Evolutionary conservation across 768 basidiomycete genomes (phyloP).

Genomic region (Calocybe indica): DNA sequence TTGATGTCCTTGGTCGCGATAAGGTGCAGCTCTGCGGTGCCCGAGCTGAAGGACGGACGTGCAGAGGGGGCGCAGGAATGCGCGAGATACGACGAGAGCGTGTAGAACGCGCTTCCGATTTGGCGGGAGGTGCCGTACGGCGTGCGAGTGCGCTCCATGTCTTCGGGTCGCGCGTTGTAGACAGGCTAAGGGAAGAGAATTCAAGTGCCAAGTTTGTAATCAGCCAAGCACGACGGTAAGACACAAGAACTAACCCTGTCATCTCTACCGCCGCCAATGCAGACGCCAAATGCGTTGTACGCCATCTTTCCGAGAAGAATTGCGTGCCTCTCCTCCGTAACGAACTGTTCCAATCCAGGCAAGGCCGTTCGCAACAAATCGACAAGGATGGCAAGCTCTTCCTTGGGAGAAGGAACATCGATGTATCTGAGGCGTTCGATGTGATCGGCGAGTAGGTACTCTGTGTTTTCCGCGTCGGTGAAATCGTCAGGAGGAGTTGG

Average conservation of each 20-base stretch:
- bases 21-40: conserved; percentile 66
- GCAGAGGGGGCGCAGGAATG: conserved; percentile 75
- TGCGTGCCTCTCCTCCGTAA: conserved; percentile 58
- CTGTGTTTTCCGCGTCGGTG: conserved; percentile 39
- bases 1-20: conserved; percentile 62
- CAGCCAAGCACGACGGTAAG: not conserved
- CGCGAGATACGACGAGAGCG: conserved; percentile 68
- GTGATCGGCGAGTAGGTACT: conserved; percentile 70
- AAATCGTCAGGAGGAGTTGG: conserved; percentile 30
- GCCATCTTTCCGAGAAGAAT: conserved; percentile 62
- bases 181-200: conserved; percentile 36
- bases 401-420: conserved; percentile 41
- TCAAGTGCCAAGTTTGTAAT: not conserved
- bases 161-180: conserved; percentile 53
- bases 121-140: conserved; percentile 72
- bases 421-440: conserved; percentile 69
- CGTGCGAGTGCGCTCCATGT: conserved; percentile 70
- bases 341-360: conserved; percentile 67
- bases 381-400: conserved; percentile 45
- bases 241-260: conserved; percentile 48
- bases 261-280: conserved; percentile 56
- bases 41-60: conserved; percentile 56
- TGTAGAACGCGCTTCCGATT: conserved; percentile 70
- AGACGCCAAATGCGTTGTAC: conserved; percentile 77
- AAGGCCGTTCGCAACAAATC: conserved; percentile 55